Evolutionary conservation across 2,329 filamentous ascomycete genomes (phyloP).

Genomic region (Coniochaeta prunicola): DNA sequence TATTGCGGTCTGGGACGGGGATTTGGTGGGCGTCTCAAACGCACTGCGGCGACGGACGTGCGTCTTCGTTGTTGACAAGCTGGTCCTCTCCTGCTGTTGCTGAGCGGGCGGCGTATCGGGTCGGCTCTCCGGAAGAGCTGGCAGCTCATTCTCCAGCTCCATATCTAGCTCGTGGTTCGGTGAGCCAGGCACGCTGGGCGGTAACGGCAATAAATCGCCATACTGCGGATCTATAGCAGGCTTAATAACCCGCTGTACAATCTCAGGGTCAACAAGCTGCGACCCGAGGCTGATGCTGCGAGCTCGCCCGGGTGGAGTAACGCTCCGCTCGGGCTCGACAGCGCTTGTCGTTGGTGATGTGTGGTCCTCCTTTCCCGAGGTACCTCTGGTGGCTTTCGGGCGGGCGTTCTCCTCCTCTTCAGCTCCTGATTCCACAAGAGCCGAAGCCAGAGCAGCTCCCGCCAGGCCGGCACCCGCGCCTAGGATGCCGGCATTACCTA

Average conservation of each 20-base stretch:
- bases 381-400: conserved; percentile 13
- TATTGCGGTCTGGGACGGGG: conserved; percentile 50
- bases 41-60: conserved; percentile 43
- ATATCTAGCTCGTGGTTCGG: conserved; percentile 26
- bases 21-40: conserved; percentile 39
- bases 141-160: conserved; percentile 32
- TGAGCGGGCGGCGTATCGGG: conserved; percentile 46
- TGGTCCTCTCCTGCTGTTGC: conserved; percentile 24
- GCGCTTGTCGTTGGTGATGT: background rate
- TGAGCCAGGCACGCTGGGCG: conserved; percentile 50
- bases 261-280: conserved; percentile 48
- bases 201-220: conserved; percentile 56
- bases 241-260: conserved; percentile 50
- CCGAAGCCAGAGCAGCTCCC: conserved; percentile 37
- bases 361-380: background rate
- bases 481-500: conserved; percentile 64
- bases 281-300: conserved; percentile 18
- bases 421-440: conserved; percentile 8
- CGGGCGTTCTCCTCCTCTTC: conserved; percentile 14
- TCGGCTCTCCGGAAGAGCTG: conserved; percentile 52
- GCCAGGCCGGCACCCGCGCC: conserved; percentile 61
- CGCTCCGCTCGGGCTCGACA: background rate
- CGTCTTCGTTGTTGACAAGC: conserved; percentile 27
- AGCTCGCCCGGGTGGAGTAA: background rate
- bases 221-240: conserved; percentile 61